phyloP scores from a whole-genome alignment of 2,329 filamentous ascomycete genomes.

The Fusarium sp. region DNA sequence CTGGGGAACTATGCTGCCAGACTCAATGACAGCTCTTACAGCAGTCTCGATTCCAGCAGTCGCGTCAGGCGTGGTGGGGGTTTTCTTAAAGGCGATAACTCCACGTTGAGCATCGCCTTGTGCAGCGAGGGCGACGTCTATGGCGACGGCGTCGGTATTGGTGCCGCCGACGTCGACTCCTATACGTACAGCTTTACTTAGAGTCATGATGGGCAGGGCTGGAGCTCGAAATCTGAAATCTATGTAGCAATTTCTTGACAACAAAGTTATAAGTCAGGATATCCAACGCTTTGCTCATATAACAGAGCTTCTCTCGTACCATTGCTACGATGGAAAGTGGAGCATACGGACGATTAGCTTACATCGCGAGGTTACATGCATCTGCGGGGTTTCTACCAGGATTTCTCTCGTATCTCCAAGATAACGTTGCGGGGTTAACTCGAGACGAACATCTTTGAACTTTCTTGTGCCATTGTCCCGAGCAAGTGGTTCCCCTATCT shows the following conservation, averaged over 20 bases:
- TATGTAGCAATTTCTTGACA: too few relatives aligned
- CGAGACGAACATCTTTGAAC: neutral
- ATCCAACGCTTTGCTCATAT: neutral
- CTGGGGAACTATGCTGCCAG: slow-evolving; percentile 42
- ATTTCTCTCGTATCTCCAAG: neutral
- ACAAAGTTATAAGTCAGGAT: rapidly evolving
- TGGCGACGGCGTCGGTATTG: slow-evolving; percentile 23
- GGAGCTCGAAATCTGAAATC: rapidly evolving
- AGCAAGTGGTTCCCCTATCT: neutral
- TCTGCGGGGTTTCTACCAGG: neutral
- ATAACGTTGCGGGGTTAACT: neutral
- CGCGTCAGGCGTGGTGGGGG: slow-evolving; percentile 48
- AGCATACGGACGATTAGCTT: neutral
- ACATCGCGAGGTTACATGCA: neutral
- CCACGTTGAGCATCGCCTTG: neutral
- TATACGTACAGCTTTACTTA: neutral
- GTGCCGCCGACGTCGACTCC: slow-evolving; percentile 6
- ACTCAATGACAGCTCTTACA: slow-evolving; percentile 44
- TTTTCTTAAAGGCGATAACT: slow-evolving; percentile 18
- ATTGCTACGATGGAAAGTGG: neutral
- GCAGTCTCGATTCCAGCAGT: slow-evolving; percentile 49
- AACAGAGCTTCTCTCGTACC: too few relatives aligned
- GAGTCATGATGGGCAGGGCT: neutral
- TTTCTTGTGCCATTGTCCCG: neutral
- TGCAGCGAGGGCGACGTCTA: neutral